Conservation (phyloP, 257 asterid genomes). For the Solanum corneliomulleri region DNA sequence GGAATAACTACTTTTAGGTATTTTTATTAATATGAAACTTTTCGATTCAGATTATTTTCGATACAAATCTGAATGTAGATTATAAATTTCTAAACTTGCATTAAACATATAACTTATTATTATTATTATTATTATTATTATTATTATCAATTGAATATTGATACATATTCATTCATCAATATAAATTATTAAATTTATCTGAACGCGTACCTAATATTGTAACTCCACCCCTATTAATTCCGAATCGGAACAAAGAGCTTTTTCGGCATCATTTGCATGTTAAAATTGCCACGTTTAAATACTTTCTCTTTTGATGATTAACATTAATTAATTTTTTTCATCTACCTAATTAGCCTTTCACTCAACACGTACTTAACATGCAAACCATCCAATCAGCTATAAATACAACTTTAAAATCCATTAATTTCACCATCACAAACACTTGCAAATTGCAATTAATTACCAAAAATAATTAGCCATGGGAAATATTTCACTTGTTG, state of each 20-base stretch:
- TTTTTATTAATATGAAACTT: too few species aligned
- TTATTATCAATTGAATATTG: too few species aligned
- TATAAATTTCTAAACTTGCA: too few species aligned
- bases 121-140: too few species aligned
- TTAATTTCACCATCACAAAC: background rate
- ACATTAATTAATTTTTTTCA: background rate
- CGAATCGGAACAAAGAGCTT: background rate
- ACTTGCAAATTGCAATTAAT: background rate
- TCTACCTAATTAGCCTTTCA: background rate
- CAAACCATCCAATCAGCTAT: background rate
- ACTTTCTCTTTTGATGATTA: background rate
- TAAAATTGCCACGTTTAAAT: background rate
- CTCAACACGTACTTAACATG: background rate
- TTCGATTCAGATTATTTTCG: too few species aligned
- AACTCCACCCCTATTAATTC: background rate
- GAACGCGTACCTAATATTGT: background rate
- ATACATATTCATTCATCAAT: background rate
- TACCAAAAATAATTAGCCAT: background rate
- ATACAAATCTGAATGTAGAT: rapidly evolving
- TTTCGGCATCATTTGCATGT: background rate
- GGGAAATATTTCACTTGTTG: background rate
- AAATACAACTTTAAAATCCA: background rate
- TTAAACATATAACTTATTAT: too few species aligned
- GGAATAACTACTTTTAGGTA: too few species aligned
- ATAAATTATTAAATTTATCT: too few species aligned